Conservation (phyloP, 2,329 filamentous ascomycete genomes). For the Cyanodermella asteris region DNA sequence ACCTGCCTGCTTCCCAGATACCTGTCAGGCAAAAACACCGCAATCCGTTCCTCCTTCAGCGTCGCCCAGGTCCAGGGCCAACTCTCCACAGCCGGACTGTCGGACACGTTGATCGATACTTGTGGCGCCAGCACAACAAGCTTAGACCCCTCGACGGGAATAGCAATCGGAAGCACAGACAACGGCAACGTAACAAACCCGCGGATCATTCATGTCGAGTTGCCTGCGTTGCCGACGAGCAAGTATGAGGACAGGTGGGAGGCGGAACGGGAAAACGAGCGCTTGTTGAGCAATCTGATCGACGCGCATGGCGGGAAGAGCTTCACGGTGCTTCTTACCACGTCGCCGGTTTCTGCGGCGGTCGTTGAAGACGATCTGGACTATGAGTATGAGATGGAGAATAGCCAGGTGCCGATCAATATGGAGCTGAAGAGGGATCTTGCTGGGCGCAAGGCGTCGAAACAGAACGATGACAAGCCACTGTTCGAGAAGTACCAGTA, state of each 20-base stretch:
- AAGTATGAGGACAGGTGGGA: no score
- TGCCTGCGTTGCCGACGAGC: constrained; percentile 19
- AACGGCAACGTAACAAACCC: constrained; percentile 16
- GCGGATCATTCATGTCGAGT: constrained; percentile 22
- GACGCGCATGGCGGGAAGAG: no score
- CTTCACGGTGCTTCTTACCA: no score
- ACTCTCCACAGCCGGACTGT: constrained; percentile 22
- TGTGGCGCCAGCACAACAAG: constrained; percentile 24
- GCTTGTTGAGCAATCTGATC: no score
- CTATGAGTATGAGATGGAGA: constrained; percentile 48
- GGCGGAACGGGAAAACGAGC: no score
- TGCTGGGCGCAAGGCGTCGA: constrained; percentile 11
- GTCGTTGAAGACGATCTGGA: no score
- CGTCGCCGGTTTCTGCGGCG: no score
- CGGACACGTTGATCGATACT: constrained; percentile 20
- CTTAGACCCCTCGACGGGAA: constrained; percentile 19
- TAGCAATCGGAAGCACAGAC: no score
- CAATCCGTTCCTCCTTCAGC: constrained; percentile 28
- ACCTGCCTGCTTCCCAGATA: no score
- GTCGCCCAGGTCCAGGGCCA: constrained; percentile 31
- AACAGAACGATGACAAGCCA: constrained; percentile 12
- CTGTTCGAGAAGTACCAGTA: constrained; percentile 90
- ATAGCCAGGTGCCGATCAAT: constrained; percentile 20
- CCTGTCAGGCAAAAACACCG: constrained; percentile 26
- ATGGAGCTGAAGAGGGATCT: constrained; percentile 53